These are phyloP conservation scores for Didymella pomorum DNA, from an alignment of 2,329 filamentous ascomycete species.

Conservation along the genomic window DNA sequence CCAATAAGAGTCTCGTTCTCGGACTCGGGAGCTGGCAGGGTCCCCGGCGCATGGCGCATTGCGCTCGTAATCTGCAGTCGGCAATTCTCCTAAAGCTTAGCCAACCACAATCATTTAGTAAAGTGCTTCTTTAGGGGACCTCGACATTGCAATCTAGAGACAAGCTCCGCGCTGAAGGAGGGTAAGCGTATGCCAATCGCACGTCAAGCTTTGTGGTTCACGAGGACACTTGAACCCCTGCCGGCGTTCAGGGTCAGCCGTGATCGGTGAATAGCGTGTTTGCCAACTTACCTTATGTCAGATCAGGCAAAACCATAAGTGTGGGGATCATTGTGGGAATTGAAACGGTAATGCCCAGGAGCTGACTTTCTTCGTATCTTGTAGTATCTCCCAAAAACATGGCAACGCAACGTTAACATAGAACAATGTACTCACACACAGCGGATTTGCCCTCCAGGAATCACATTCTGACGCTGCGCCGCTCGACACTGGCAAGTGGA, in stretches of 20 bases:
- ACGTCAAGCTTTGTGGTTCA: conserved; percentile 10
- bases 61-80: conserved; percentile 6
- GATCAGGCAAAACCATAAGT: neutral
- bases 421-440: neutral
- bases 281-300: no score
- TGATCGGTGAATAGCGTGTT: neutral
- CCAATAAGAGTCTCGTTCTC: neutral
- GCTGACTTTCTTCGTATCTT: no score
- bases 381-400: neutral
- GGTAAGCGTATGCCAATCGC: conserved; percentile 8
- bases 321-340: neutral
- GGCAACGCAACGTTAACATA: neutral
- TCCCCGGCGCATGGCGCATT: neutral
- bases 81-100: conserved; percentile 5
- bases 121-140: conserved; percentile 1
- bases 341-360: neutral
- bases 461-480: conserved; percentile 37
- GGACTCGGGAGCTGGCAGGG: neutral
- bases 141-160: neutral
- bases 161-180: conserved; percentile 14
- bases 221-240: neutral
- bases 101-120: conserved; percentile 5
- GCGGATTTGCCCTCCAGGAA: conserved; percentile 11
- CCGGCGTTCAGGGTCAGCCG: neutral
- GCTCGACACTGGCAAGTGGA: conserved; percentile 20